Evolutionary conservation across 805 yeast genomes (phyloP).

Genomic region (Barnettozyma botsteinii): DNA sequence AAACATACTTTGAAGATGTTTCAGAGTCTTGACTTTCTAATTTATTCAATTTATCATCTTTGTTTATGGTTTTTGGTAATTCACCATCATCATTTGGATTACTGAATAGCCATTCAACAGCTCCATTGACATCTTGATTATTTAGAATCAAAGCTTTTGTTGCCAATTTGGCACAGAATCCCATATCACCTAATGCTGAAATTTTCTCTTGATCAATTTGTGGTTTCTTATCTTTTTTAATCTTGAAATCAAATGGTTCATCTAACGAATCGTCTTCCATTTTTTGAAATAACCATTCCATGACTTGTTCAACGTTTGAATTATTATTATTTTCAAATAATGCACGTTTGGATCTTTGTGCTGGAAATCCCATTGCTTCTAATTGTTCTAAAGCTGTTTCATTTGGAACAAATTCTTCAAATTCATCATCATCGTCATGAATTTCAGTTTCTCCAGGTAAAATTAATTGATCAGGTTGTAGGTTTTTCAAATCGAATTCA

Average conservation of each 20-base stretch:
- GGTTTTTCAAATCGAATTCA: constrained; percentile 41
- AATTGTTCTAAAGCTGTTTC: constrained; percentile 48
- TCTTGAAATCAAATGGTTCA: constrained; percentile 27
- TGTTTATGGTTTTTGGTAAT: constrained; percentile 25
- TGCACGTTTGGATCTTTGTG: constrained; percentile 58
- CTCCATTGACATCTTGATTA: constrained; percentile 57
- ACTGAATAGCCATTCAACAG: constrained; percentile 87
- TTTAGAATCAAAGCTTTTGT: constrained; percentile 62
- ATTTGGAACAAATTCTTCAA: constrained; percentile 47
- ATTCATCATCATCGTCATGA: constrained; percentile 21
- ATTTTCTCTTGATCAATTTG: constrained; percentile 35
- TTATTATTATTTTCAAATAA: constrained; percentile 66
- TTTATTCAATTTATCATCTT: constrained; percentile 9
- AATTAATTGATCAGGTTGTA: constrained; percentile 36
- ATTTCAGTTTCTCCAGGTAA: constrained; percentile 33
- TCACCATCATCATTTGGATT: constrained; percentile 76
- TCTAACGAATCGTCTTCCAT: constrained; percentile 83
- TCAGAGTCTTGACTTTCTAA: constrained; percentile 3
- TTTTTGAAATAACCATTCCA: constrained; percentile 87
- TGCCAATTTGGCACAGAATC: constrained; percentile 62
- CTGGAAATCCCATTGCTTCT: constrained; percentile 83
- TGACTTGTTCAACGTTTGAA: constrained; percentile 57
- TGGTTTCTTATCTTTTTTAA: constrained; percentile 2
- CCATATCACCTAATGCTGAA: constrained; percentile 61
- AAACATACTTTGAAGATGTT: constrained; percentile 31